phyloP scores from a whole-genome alignment of 441 rosid genomes.

The Erodium trifolium region DNA sequence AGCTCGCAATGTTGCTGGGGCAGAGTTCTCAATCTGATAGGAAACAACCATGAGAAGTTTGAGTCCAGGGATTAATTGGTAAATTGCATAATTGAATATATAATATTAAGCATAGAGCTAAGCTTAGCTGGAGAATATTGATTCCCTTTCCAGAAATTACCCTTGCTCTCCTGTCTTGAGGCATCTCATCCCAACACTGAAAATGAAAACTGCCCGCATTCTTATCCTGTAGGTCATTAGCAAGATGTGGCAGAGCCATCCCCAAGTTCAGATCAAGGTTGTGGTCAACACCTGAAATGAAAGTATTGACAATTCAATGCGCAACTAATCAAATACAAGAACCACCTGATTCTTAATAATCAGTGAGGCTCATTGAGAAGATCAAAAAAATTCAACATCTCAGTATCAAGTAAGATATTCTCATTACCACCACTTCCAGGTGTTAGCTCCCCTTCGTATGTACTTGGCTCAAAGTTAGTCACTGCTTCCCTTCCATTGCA shows the following conservation, averaged over 20 bases:
- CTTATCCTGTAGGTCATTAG: conserved; percentile 21
- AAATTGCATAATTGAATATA: too few relatives aligned
- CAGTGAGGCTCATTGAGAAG: background rate
- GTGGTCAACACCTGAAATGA: conserved; percentile 23
- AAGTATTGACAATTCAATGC: background rate
- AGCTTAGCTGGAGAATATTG: background rate
- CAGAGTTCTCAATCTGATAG: conserved; percentile 29
- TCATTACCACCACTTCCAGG: conserved; percentile 19
- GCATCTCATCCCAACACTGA: conserved; percentile 23
- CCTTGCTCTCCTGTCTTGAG: conserved; percentile 22
- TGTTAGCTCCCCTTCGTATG: conserved; percentile 37
- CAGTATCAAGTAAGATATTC: background rate
- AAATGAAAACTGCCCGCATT: conserved; percentile 17
- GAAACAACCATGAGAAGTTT: background rate
- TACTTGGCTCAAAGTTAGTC: conserved; percentile 67
- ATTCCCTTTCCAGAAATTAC: conserved; percentile 20
- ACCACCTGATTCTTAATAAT: background rate
- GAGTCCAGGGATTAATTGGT: background rate
- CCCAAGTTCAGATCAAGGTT: conserved; percentile 54
- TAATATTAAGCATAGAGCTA: background rate
- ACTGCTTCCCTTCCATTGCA: conserved; percentile 77
- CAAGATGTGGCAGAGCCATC: conserved; percentile 35
- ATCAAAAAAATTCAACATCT: background rate
- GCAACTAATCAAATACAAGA: background rate
- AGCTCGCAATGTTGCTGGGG: conserved; percentile 13